These are phyloP conservation scores for Capsaspora owczarzaki DNA, from an alignment of 78 protist genomes.

Conservation along the genomic window DNA sequence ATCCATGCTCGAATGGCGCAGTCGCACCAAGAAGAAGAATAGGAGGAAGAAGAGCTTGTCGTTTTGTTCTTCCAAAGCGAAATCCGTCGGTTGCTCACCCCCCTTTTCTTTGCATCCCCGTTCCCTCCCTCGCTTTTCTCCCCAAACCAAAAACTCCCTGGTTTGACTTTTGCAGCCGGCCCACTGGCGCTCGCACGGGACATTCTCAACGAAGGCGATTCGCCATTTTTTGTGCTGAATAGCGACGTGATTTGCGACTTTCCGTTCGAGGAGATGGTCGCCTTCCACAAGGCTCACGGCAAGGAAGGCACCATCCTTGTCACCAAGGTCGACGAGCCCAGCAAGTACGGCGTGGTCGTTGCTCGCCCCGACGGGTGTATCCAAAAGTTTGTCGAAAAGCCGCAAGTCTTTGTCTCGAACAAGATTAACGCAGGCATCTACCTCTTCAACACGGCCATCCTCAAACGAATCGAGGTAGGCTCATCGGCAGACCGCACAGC, in stretches of 20 bases:
- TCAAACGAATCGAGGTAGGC: conserved; percentile 72
- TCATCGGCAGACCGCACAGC: not conserved
- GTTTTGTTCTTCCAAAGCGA: no score
- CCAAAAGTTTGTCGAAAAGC: conserved; percentile 84
- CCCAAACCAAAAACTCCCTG: no score
- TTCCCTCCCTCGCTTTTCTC: no score
- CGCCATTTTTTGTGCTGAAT: conserved; percentile 88
- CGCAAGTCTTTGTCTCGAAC: conserved; percentile 80
- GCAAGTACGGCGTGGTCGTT: conserved; percentile 91
- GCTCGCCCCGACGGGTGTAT: conserved; percentile 56
- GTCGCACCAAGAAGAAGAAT: no score
- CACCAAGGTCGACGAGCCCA: conserved; percentile 86
- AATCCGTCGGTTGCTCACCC: no score
- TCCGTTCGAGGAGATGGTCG: conserved; percentile 71
- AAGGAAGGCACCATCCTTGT: conserved; percentile 84
- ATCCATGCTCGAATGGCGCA: no score
- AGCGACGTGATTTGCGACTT: conserved; percentile 83
- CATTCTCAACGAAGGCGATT: conserved; percentile 25
- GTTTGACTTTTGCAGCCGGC: conserved; percentile 60
- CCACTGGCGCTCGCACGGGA: conserved; percentile 84
- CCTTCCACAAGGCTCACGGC: conserved; percentile 86
- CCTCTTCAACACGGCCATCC: conserved; percentile 62
- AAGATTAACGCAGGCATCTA: conserved; percentile 92
- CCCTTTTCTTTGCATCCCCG: no score
- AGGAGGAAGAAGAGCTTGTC: no score